Conservation (phyloP, 1,284 basidiomycete genomes). For the Ganoderma lingzhi region DNA sequence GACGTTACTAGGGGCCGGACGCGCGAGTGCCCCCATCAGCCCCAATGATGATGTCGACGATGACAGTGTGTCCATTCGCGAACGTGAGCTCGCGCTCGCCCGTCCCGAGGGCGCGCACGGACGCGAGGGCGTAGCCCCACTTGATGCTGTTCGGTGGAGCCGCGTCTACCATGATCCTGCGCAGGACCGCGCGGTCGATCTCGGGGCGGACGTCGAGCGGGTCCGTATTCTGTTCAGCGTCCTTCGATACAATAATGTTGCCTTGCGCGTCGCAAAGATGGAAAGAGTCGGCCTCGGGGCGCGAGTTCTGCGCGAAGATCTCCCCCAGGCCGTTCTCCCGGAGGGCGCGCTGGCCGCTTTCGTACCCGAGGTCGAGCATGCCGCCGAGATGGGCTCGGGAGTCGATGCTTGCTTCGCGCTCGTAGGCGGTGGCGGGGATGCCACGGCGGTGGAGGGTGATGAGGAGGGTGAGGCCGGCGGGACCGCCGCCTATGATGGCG, state of each 20-base stretch:
- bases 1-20: neutral
- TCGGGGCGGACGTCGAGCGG: slow-evolving; percentile 11
- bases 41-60: slow-evolving; percentile 9
- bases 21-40: slow-evolving; percentile 9
- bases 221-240: neutral
- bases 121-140: slow-evolving; percentile 10
- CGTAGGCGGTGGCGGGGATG: slow-evolving; percentile 6
- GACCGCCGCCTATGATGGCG: slow-evolving; percentile 11
- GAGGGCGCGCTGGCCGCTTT: slow-evolving; percentile 10
- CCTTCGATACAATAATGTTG: neutral
- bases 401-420: slow-evolving; percentile 2
- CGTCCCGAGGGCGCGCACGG: slow-evolving; percentile 1
- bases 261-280: neutral
- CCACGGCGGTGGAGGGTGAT: slow-evolving; percentile 11
- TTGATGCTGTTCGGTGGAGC: slow-evolving; percentile 1
- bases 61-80: slow-evolving; percentile 1
- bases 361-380: slow-evolving; percentile 9
- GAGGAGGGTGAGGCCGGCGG: slow-evolving; percentile 8
- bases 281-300: slow-evolving; percentile 9
- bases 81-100: slow-evolving; percentile 12
- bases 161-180: slow-evolving; percentile 7
- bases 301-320: slow-evolving; percentile 1
- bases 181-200: slow-evolving; percentile 7
- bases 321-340: slow-evolving; percentile 12
- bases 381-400: slow-evolving; percentile 11